A percentile compares a stretch with the other conserved stretches of the same genome.
phyloP scores from a whole-genome alignment of 2,329 filamentous ascomycete species.

The Penicillium polonicum region DNA sequence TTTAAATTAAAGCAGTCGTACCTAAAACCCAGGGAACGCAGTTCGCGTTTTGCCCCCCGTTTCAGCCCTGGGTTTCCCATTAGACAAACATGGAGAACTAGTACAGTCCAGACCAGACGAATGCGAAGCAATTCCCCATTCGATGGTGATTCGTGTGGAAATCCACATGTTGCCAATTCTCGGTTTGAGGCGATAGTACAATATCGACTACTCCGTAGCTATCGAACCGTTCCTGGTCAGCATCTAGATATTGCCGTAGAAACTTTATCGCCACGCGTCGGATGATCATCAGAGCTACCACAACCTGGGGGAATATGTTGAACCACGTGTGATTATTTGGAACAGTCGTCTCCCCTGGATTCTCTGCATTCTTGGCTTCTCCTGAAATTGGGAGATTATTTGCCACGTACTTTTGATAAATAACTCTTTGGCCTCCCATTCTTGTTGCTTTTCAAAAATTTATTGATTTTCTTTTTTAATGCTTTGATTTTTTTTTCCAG shows the following conservation, averaged over 20 bases:
- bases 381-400: background rate
- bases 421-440: background rate
- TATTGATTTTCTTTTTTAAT: background rate
- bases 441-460: background rate
- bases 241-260: background rate
- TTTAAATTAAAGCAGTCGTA: background rate
- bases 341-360: background rate
- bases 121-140: background rate
- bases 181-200: background rate
- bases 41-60: background rate
- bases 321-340: background rate
- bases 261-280: slow-evolving; percentile 12
- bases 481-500: background rate
- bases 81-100: background rate
- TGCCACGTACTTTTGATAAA: slow-evolving; percentile 3
- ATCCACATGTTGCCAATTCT: slow-evolving; percentile 7
- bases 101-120: background rate
- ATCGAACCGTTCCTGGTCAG: background rate
- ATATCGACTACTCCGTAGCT: background rate
- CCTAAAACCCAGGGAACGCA: background rate
- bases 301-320: background rate
- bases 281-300: slow-evolving; percentile 1
- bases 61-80: background rate
- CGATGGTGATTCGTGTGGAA: background rate
- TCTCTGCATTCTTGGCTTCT: background rate